Percentiles rank a stretch among this genome's conserved stretches.
Evolutionary conservation across 768 basidiomycete genomes (phyloP).

Genomic region (Solioccasus polychromus): DNA sequence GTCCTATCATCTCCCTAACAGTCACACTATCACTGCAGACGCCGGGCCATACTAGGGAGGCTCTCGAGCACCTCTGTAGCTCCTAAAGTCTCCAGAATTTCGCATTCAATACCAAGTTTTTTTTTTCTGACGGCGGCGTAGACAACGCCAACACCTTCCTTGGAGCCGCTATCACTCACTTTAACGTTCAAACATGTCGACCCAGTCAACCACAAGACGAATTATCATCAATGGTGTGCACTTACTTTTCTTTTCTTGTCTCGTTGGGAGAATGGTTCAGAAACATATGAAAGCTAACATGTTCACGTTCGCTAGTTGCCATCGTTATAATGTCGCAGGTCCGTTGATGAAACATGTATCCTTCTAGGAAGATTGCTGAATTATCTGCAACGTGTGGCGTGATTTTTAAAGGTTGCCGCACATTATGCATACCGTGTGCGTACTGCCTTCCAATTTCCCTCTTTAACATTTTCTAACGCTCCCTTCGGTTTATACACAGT

Average conservation of each 20-base stretch:
- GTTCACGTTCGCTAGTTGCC: conserved; percentile 38
- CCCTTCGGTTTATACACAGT: conserved; percentile 38
- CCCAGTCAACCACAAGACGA: conserved; percentile 38
- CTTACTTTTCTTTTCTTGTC: not conserved
- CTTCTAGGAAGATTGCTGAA: not conserved
- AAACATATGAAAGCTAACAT: conserved; percentile 7
- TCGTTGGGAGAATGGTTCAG: not conserved
- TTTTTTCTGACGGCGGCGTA: not conserved
- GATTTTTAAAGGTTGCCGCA: conserved; percentile 59
- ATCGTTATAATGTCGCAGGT: conserved; percentile 53
- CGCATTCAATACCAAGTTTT: not conserved
- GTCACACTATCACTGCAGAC: not conserved
- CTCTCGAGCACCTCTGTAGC: not conserved
- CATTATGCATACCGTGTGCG: conserved; percentile 74
- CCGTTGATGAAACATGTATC: conserved; percentile 15
- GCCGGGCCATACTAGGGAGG: not conserved
- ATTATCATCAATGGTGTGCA: conserved; percentile 44
- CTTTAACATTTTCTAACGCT: not conserved
- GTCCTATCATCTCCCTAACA: too few relatives aligned
- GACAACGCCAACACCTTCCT: not conserved
- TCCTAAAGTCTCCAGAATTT: not conserved
- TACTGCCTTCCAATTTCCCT: conserved; percentile 8
- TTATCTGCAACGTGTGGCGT: not conserved
- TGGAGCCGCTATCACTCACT: not conserved
- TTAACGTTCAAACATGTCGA: conserved; percentile 15